Conservation (phyloP, 2,329 filamentous ascomycete genomes). For the Cyphellophora europaea region DNA sequence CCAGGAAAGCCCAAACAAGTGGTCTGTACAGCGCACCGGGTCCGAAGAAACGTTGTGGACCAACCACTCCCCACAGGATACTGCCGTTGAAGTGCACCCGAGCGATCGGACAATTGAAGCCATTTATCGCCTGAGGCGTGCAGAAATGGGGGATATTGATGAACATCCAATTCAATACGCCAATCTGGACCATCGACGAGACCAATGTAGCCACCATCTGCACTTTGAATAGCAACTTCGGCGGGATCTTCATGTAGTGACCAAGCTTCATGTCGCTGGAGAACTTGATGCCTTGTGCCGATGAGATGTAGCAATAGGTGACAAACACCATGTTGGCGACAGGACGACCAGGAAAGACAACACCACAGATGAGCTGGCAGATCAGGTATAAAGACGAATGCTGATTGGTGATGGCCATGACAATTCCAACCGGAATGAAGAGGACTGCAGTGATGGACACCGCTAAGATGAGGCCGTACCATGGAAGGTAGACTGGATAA, state of each 20-base stretch:
- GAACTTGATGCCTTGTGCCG: slow-evolving; percentile 82
- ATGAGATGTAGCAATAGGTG: slow-evolving; percentile 83
- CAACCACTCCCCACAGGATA: slow-evolving; percentile 83
- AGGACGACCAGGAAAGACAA: slow-evolving; percentile 71
- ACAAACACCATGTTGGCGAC: slow-evolving; percentile 93
- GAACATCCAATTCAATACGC: slow-evolving; percentile 87
- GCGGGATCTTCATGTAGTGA: slow-evolving; percentile 52
- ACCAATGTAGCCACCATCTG: slow-evolving; percentile 54
- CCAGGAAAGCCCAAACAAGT: slow-evolving; percentile 71
- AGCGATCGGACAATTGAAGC: slow-evolving; percentile 80
- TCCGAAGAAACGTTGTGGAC: slow-evolving; percentile 74
- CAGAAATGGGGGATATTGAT: slow-evolving; percentile 66
- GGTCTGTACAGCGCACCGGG: slow-evolving; percentile 62
- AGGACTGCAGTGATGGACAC: slow-evolving; percentile 69
- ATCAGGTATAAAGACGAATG: slow-evolving; percentile 80
- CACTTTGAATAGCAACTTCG: slow-evolving; percentile 48
- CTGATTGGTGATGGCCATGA: slow-evolving; percentile 88
- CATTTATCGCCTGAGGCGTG: slow-evolving; percentile 69
- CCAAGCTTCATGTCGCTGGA: slow-evolving; percentile 75
- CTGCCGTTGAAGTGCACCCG: slow-evolving; percentile 84
- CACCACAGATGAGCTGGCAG: slow-evolving; percentile 75
- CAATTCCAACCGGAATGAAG: slow-evolving; percentile 84
- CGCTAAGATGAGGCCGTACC: slow-evolving; percentile 75
- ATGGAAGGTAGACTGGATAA: slow-evolving; percentile 72
- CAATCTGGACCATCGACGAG: slow-evolving; percentile 71